A percentile compares a stretch with the other conserved stretches of the same genome.
These are phyloP conservation scores for Xylariaceae sp. DNA, from an alignment of 2,329 filamentous ascomycete genomes.

Conservation along the genomic window DNA sequence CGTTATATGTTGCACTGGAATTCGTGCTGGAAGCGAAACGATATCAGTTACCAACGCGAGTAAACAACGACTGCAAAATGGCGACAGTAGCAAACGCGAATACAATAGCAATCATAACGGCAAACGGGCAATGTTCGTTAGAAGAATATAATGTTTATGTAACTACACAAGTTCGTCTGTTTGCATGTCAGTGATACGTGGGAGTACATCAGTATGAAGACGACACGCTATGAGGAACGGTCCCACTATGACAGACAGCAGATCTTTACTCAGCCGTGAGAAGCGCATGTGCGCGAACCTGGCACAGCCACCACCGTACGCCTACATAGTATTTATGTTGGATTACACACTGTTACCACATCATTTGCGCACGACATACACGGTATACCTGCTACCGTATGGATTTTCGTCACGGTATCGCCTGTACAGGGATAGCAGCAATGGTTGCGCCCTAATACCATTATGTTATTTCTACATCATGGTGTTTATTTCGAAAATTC, in stretches of 20 bases:
- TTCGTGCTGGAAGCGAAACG: background rate
- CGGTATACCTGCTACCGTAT: background rate
- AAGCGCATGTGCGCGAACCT: too few species aligned
- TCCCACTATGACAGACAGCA: background rate
- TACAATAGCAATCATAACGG: too few species aligned
- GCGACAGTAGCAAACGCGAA: background rate
- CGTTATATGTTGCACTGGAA: too few species aligned
- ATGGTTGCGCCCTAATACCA: background rate
- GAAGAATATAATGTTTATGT: too few species aligned
- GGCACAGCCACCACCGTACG: background rate
- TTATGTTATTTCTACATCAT: background rate
- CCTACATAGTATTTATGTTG: background rate
- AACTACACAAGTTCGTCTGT: too few species aligned
- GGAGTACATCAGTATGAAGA: too few species aligned
- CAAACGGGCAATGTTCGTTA: too few species aligned
- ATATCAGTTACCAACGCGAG: background rate
- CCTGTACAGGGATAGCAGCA: background rate
- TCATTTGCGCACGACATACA: background rate
- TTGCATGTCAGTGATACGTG: too few species aligned
- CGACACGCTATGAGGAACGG: too few species aligned
- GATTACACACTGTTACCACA: background rate
- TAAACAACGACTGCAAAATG: background rate
- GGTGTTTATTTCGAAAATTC: background rate
- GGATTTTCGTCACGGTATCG: background rate
- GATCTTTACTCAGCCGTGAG: too few species aligned